Conservation (phyloP, 225 moss, liverwort and hornwort species). For the Straminergon stramineum region DNA sequence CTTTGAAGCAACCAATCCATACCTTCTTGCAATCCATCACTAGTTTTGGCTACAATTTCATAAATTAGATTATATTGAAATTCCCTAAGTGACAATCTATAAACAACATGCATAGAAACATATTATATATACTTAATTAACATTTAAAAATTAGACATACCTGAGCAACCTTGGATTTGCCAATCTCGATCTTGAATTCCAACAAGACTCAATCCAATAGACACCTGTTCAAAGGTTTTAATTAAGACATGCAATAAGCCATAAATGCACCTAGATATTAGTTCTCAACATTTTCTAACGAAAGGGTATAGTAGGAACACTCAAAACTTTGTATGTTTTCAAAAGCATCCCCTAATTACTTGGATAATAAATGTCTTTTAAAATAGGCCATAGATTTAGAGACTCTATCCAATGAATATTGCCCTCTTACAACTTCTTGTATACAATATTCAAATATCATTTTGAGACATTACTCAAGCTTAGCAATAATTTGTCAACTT, state of each 20-base stretch:
- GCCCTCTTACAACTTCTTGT: not conserved
- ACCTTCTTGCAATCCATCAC: slow-evolving; percentile 42
- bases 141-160: not conserved
- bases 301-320: not conserved
- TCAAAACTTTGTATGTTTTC: not conserved
- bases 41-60: slow-evolving; percentile 11
- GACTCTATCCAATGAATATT: not conserved
- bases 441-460: not conserved
- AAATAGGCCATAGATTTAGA: not conserved
- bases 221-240: not conserved
- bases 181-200: slow-evolving; percentile 26
- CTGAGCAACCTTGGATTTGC: slow-evolving; percentile 45
- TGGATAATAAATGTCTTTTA: not conserved
- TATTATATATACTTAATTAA: not conserved
- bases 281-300: not conserved
- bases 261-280: not conserved
- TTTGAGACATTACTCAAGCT: not conserved
- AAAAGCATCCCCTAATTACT: not conserved
- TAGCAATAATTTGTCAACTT: not conserved
- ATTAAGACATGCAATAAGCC: not conserved
- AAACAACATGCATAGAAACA: not conserved
- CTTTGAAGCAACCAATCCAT: slow-evolving; percentile 35
- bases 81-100: too few species aligned
- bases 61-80: not conserved
- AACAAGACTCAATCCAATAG: slow-evolving; percentile 11